Evolutionary conservation across 352 stramenopile genomes (phyloP).

Genomic region (Phytophthora podocarpi): DNA sequence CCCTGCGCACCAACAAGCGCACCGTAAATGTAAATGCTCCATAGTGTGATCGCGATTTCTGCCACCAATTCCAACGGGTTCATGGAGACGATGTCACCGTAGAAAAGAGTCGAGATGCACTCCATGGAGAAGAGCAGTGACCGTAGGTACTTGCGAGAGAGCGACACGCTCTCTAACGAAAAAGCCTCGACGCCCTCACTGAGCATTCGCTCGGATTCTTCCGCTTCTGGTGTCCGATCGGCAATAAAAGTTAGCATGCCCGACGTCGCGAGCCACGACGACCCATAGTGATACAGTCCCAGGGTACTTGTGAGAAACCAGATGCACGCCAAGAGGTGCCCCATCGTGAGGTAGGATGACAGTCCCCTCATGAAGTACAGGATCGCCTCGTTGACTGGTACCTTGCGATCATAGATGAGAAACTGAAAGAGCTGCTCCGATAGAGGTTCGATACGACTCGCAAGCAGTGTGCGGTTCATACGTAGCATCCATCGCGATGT

Average conservation of each 20-base stretch:
- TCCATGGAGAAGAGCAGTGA: conserved; percentile 66
- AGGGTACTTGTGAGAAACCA: conserved; percentile 61
- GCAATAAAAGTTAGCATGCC: conserved; percentile 54
- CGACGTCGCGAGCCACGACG: conserved; percentile 63
- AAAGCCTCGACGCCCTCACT: conserved; percentile 3
- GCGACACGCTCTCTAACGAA: conserved; percentile 26
- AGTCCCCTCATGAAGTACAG: conserved; percentile 60
- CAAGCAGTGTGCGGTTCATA: conserved; percentile 60
- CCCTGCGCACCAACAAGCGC: conserved; percentile 63
- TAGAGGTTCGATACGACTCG: conserved; percentile 40
- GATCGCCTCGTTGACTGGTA: conserved; percentile 42
- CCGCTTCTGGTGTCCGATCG: not conserved
- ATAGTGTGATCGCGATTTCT: conserved; percentile 61
- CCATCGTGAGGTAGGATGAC: conserved; percentile 57
- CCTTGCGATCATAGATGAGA: conserved; percentile 58
- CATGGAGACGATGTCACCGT: conserved; percentile 72
- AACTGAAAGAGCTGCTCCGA: conserved; percentile 65
- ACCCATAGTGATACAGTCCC: conserved; percentile 35
- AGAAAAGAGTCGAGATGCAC: no score
- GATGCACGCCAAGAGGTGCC: conserved; percentile 63
- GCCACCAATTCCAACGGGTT: conserved; percentile 64
- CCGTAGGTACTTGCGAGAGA: conserved; percentile 66
- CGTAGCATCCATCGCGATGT: conserved; percentile 48
- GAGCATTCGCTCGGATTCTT: conserved; percentile 11
- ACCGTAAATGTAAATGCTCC: conserved; percentile 78